These are phyloP conservation scores for Ophiostoma piceae DNA, from an alignment of 2,329 filamentous ascomycete genomes.

Conservation along the genomic window DNA sequence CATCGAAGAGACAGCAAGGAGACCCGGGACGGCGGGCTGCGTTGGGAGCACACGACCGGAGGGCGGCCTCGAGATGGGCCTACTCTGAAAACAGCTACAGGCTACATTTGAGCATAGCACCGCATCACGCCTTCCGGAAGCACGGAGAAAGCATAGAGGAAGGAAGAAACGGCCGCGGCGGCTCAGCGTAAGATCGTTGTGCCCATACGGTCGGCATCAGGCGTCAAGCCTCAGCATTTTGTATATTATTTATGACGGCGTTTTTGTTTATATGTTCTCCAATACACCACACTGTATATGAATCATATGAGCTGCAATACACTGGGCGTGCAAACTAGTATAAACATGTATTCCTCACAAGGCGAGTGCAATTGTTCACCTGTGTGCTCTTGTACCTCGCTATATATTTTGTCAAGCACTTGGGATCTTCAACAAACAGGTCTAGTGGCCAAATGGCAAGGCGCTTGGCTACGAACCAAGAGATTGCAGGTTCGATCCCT, in stretches of 20 bases:
- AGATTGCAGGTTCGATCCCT: constrained; percentile 38
- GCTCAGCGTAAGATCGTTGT: neutral
- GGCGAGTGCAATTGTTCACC: no score
- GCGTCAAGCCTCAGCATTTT: constrained; percentile 1
- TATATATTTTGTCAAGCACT: neutral
- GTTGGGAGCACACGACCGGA: neutral
- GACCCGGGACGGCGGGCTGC: no score
- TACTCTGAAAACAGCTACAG: neutral
- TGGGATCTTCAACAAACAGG: constrained; percentile 11
- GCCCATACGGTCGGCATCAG: neutral
- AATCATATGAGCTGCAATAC: neutral
- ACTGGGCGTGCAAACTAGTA: no score
- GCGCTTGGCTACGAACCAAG: constrained; percentile 39
- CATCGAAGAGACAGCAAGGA: neutral
- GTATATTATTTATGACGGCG: constrained; percentile 20
- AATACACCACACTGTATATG: neutral
- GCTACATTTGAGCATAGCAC: neutral
- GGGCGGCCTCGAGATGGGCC: neutral
- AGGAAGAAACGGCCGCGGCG: neutral
- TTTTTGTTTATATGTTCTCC: constrained; percentile 8
- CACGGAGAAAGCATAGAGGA: neutral
- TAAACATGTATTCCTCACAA: no score
- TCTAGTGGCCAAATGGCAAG: constrained; percentile 35
- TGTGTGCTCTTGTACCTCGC: no score
- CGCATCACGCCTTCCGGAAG: neutral